Evolutionary conservation across 2,329 filamentous ascomycete genomes (phyloP), one percentile per base, ranked within the genome.

Genomic region (Pseudogymnoascus pannorum): DNA sequence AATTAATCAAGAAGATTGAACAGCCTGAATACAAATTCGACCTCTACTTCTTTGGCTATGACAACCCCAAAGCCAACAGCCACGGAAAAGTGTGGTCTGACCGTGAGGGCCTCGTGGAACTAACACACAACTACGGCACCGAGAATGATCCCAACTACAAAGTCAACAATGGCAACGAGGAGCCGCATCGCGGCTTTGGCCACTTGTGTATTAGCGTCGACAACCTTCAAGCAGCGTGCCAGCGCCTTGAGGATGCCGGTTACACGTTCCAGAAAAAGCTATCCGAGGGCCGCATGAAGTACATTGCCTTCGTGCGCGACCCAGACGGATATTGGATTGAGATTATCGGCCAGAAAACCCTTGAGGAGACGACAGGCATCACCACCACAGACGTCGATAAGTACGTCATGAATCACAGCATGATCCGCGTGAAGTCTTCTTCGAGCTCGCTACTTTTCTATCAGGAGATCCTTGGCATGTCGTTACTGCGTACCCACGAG

Each of bases 231-330:
- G 89, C 87, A 2, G 92, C 92, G 2, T 97, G 92, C 79, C 79
- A 91, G 77, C 83, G 92, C 58, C 81, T 97, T 64, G 91, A 95
- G 74, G 88, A 92, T 70, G 91, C 88, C 8, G 92, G 92, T 0
- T 96, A 96, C 77, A 82, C 81, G 65, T 97, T 97, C 77, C 91
- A 97, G 81, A 97, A 97, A 85, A 93, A 90, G 76, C 79, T 97
- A 60, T 85, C 85, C 0, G 92, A 97, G 65, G 92, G 92, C 2
- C 82, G 87, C 63, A 94, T 94, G 89, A 82, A 81, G 70, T 76
- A 89, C 70, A 95, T 97, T 70, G 93, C 92, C 1, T 96, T 97
- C 72, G 92, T 81, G 1, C 83, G 95, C 61, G 91, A 95, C 67
- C 91, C 91, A 0, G 90, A 95, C 73, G 87, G 84, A 16, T 92